Evolutionary conservation across 306 rosid genomes (phyloP).

Genomic region (Corylus avellana): DNA sequence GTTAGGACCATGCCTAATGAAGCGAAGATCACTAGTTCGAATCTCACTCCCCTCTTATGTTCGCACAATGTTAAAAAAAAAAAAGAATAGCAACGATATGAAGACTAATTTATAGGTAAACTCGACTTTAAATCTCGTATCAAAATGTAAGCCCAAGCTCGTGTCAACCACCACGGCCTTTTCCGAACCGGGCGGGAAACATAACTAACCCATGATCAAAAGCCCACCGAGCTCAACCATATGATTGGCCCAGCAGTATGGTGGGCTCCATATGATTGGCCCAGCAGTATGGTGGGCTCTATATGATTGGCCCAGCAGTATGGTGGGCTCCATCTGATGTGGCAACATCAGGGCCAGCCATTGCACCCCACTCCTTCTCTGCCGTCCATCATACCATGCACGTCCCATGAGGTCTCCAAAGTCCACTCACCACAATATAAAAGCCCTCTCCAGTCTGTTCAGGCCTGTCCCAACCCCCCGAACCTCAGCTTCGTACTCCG

Average conservation of each 20-base stretch:
- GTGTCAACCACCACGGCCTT: neutral
- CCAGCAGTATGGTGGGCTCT: no score
- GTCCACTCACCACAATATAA: neutral
- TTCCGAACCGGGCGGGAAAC: neutral
- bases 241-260: no score
- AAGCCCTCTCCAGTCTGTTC: neutral
- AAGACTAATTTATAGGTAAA: no score
- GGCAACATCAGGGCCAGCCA: neutral
- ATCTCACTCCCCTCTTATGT: no score
- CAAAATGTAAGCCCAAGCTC: neutral
- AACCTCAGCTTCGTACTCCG: conserved; percentile 42
- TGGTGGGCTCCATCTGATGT: neutral
- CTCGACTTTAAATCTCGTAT: no score
- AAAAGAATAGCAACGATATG: no score
- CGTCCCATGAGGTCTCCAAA: neutral
- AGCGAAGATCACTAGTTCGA: no score
- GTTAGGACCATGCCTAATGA: no score
- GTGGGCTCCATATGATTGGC: no score
- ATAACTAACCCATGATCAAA: neutral
- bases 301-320: neutral
- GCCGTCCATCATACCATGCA: neutral
- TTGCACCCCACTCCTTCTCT: neutral
- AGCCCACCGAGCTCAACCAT: neutral
- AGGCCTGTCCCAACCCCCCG: neutral
- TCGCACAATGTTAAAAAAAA: no score